These are phyloP conservation scores for Atalantia buxifolia DNA, from an alignment of 345 rosid genomes.

Conservation along the genomic window DNA sequence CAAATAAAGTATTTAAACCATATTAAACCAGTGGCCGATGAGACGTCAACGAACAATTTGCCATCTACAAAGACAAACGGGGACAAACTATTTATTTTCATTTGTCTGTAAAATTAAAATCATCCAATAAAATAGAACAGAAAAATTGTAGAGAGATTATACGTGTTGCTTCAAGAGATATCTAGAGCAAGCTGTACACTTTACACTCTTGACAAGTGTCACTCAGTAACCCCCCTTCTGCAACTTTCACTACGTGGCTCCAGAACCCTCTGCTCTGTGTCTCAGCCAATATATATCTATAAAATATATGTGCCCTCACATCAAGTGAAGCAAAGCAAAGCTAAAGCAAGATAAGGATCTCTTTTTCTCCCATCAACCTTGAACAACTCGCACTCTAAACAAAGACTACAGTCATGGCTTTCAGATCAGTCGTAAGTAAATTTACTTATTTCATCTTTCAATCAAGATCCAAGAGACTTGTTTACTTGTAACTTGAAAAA, in stretches of 20 bases:
- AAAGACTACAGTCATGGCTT: conserved; percentile 26
- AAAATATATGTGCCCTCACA: no score
- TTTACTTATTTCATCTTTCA: no score
- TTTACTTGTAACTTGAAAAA: not conserved
- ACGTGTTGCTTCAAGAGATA: conserved; percentile 49
- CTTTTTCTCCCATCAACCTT: not conserved
- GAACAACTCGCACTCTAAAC: not conserved
- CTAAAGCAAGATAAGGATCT: not conserved
- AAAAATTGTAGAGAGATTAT: not conserved
- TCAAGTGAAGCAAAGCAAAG: not conserved
- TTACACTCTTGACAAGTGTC: conserved; percentile 22
- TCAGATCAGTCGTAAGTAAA: conserved; percentile 35
- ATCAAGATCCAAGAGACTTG: not conserved
- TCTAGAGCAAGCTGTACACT: conserved; percentile 30
- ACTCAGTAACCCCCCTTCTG: not conserved
- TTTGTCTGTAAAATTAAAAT: no score
- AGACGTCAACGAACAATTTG: not conserved
- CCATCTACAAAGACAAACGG: not conserved
- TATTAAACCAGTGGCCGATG: no score
- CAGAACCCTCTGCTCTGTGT: conserved; percentile 30
- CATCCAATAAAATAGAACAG: not conserved
- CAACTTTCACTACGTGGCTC: conserved; percentile 30
- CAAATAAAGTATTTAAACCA: not conserved
- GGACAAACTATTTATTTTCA: not conserved
- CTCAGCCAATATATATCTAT: not conserved